Evolutionary conservation across 768 basidiomycete species (phyloP), one percentile per base, ranked within the genome.

Genomic region (Megacollybia marginata): DNA sequence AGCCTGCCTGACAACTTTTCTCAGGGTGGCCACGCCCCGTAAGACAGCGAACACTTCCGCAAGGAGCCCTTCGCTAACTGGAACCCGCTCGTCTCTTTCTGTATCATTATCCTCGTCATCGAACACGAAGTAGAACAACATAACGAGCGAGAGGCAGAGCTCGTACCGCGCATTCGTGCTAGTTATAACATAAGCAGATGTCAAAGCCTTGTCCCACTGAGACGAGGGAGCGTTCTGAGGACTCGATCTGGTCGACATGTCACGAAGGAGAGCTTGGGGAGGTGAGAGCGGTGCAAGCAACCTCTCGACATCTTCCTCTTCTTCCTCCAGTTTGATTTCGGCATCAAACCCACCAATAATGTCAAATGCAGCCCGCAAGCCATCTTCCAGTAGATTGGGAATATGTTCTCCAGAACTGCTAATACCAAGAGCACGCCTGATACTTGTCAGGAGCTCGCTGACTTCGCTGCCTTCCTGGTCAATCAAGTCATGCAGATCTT

Each of bases 31-130:
- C 19, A 87, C 67, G 12, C 85, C 86, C n/a, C 88, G 76, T 56
- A 85, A 89, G 23, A 90, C 80, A 8, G 85, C 85, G 62, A 91
- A 83, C 19, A 88, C 76, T 60, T 90, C 86, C 9, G 79, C 81
- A 44, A 87, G 63, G 23, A 88, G 58, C 18, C 80, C 68, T 15
- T 79, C 78, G 58, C 84, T 80, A 81, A 85, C 85, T 33, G 45
- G 19, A 46, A 49, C 48, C 52, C 47, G 49, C 12, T 46, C 44
- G 8, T n/a, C 23, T 44, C 2, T 23, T 8, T 40, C 38, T 40
- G 13, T 16, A 16, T 36, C 38, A 40, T 40, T 18, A 2, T 40
- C 13, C 70, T 65, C 33, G 35, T 82, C 77, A 20, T 83, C 79
- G 7, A 79, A 73, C 46, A 87, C 69, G 69, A 88, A 88, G 61